Conservation (phyloP, 139 green algal genomes). For the Zygnema cylindricum region DNA sequence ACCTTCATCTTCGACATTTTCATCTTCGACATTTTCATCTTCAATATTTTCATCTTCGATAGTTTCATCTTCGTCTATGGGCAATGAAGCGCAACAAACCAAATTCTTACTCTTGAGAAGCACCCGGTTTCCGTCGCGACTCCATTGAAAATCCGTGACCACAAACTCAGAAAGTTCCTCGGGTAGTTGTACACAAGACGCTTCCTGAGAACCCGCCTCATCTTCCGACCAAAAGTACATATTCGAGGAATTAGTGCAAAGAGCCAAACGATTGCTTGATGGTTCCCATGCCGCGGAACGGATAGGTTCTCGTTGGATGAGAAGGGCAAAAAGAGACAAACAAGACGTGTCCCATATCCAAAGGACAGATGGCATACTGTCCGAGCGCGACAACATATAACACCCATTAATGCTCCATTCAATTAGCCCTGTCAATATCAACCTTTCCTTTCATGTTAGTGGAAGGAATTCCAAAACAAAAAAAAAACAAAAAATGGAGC, state of each 20-base stretch:
- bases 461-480: no score
- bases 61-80: background rate
- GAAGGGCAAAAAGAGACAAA: background rate
- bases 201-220: background rate
- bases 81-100: background rate
- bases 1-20: no score
- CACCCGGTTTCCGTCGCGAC: background rate
- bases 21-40: no score
- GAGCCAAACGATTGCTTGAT: background rate
- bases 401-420: background rate
- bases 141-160: slow-evolving; percentile 4
- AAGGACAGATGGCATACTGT: background rate
- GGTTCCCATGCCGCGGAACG: slow-evolving; percentile 9
- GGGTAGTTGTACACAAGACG: background rate
- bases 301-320: background rate
- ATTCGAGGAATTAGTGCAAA: background rate
- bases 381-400: background rate
- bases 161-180: background rate
- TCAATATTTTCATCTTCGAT: no score
- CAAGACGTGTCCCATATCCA: background rate
- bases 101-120: background rate
- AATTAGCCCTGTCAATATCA: background rate
- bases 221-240: slow-evolving; percentile 6
- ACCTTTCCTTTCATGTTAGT: no score
- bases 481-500: no score